Evolutionary conservation across 768 basidiomycete species (phyloP), one percentile per base, ranked within the genome.

Genomic region (Pleurotus ostreatus): DNA sequence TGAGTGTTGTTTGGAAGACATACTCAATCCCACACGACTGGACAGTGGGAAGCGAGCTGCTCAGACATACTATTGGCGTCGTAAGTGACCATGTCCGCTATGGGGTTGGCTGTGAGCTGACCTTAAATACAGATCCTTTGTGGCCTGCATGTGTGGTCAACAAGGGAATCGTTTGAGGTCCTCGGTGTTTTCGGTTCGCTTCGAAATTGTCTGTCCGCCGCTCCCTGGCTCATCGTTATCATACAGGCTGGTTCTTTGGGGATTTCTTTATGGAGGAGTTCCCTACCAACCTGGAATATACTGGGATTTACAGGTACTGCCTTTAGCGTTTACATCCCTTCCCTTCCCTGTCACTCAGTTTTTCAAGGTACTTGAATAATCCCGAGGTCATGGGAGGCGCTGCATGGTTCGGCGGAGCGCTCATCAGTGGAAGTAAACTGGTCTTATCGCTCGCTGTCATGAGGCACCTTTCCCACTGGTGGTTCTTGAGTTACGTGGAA

Each of bases 211-310:
- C 8, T 47, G 38, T 20, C 22, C 37, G 9, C 30, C 23, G 26
- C 2, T 18, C 4, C 15, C 18, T 39, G 13, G 15, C 37, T 41
- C 13, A 49, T 49, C 38, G 49, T 48, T 15, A 48, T 54, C 26
- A 23, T 53, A 12, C 56, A 94, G 92, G 97, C 22, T 99, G 97
- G 97, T 95, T 98, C 73, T 99, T 97, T 62, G 94, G 94, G 20
- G 93, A 96, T 71, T 96, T 96, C 74, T 95, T 95, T 78, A 88
- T 95, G 73, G 92, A 96, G 63, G 89, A 94, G 60, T 95, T 92
- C 69, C 93, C 96, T 3, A 74, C 89, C 0, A 84, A 91, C 58
- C 75, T 98, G 7, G 93, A 95, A 57, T 98, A 98, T 68, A 95
- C 94, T 52, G 97, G 97, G 30, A 98, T 99, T 61, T 99, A 96